A percentile compares a stretch with the other conserved stretches of the same genome.
These are phyloP conservation scores for Domatiomyces globalis DNA, from an alignment of 2,329 filamentous ascomycete genomes.

Conservation along the genomic window DNA sequence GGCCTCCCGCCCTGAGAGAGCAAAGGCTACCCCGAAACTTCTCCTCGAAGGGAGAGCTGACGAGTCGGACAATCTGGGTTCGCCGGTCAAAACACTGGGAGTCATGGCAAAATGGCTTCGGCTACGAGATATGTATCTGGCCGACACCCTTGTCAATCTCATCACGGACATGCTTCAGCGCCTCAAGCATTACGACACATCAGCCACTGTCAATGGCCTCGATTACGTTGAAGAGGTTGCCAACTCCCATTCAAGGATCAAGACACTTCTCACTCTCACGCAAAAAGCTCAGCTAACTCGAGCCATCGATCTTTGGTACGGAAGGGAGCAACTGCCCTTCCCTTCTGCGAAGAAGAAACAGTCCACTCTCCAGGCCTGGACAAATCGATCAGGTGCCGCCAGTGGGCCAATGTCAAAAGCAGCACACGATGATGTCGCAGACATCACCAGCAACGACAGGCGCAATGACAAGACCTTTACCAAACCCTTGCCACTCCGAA, in stretches of 20 bases:
- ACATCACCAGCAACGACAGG: constrained; percentile 14
- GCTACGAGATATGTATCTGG: constrained; percentile 73
- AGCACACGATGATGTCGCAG: constrained; percentile 22
- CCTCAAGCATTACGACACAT: constrained; percentile 36
- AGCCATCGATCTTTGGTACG: constrained; percentile 41
- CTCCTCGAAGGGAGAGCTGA: constrained; percentile 31
- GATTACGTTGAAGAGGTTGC: constrained; percentile 43
- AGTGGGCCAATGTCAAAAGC: constrained; percentile 1
- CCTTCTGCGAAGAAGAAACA: constrained; percentile 32
- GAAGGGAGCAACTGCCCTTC: constrained; percentile 25
- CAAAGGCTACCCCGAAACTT: constrained; percentile 37
- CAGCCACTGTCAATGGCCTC: constrained; percentile 54
- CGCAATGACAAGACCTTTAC: constrained; percentile 1
- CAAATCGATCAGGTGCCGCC: constrained; percentile 9
- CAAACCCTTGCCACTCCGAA: background rate
- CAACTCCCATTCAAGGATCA: constrained; percentile 37
- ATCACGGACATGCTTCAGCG: constrained; percentile 72
- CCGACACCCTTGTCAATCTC: constrained; percentile 66
- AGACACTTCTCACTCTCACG: constrained; percentile 65
- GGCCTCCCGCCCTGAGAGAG: constrained; percentile 28
- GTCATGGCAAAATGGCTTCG: constrained; percentile 75
- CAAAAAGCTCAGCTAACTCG: constrained; percentile 71
- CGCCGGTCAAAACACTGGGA: constrained; percentile 51
- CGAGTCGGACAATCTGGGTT: constrained; percentile 13
- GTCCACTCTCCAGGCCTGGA: constrained; percentile 22